These are phyloP conservation scores for Maudiozyma turicensis DNA, from an alignment of 805 yeast species.

Conservation along the genomic window DNA sequence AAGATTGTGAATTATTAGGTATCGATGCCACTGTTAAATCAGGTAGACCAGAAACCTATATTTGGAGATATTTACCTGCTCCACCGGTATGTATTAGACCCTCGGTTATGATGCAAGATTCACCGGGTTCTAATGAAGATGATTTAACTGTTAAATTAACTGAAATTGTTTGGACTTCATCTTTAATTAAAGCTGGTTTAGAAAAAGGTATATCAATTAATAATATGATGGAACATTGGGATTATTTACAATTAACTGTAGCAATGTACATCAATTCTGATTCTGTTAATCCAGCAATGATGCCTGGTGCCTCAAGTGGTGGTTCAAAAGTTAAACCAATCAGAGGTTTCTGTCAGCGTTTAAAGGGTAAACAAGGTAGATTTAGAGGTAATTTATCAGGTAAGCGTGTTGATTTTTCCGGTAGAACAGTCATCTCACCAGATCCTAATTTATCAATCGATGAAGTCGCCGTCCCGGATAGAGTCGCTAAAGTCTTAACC, in stretches of 20 bases:
- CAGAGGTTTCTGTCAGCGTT: constrained; percentile 91
- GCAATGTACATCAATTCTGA: constrained; percentile 98
- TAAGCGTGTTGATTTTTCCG: constrained; percentile 96
- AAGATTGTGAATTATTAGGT: constrained; percentile 88
- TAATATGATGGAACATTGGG: constrained; percentile 98
- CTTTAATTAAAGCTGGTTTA: constrained; percentile 86
- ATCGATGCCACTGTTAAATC: constrained; percentile 68
- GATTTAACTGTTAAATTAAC: constrained; percentile 93
- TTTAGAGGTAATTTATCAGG: constrained; percentile 97
- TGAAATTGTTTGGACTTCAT: constrained; percentile 95
- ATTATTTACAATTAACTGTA: constrained; percentile 84
- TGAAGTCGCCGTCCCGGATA: constrained; percentile 97
- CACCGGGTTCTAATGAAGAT: constrained; percentile 88
- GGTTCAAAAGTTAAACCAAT: constrained; percentile 60
- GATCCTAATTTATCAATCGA: constrained; percentile 93
- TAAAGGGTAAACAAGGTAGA: constrained; percentile 98
- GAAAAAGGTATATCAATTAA: constrained; percentile 91
- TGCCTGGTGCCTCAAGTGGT: constrained; percentile 53
- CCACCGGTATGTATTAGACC: constrained; percentile 99
- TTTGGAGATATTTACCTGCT: constrained; percentile 96
- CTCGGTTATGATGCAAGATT: constrained; percentile 85
- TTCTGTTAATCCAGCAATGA: constrained; percentile 69
- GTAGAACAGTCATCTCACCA: constrained; percentile 96
- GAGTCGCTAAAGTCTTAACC: constrained; percentile 90
- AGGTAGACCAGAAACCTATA: constrained; percentile 91